A percentile compares a stretch with the other conserved stretches of the same genome.
Conservation (phyloP, 1,284 basidiomycete species). For the Rhodofomes roseus region DNA sequence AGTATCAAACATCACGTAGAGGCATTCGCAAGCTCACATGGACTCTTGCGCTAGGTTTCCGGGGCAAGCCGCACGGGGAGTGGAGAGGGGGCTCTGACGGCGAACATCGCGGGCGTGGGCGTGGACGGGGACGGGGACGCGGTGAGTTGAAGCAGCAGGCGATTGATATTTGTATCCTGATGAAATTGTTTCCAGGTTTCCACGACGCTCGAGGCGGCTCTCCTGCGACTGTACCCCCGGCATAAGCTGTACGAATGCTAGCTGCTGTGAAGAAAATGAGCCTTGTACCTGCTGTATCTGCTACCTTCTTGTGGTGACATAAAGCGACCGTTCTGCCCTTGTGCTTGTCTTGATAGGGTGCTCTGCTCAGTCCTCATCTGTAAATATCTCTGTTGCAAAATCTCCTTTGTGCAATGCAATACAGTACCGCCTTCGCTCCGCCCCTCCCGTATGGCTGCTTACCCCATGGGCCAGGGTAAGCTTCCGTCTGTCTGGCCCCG, state of each 20-base stretch:
- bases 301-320: background rate
- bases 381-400: background rate
- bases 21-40: background rate
- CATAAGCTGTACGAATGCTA: background rate
- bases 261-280: background rate
- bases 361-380: background rate
- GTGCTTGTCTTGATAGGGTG: background rate
- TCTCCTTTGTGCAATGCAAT: background rate
- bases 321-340: background rate
- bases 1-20: constrained; percentile 1
- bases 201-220: constrained; percentile 12
- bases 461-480: background rate
- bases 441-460: background rate
- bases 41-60: constrained; percentile 26
- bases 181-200: constrained; percentile 8
- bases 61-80: constrained; percentile 34
- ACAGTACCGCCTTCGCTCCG: background rate
- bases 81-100: constrained; percentile 36
- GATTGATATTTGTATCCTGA: background rate
- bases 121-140: constrained; percentile 35
- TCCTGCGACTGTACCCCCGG: constrained; percentile 3
- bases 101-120: constrained; percentile 38
- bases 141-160: constrained; percentile 17
- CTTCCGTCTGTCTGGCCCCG: background rate
- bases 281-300: background rate